Evolutionary conservation across 2,329 filamentous ascomycete species (phyloP), one percentile per base, ranked within the genome.

Genomic region (Fusarium sp.): DNA sequence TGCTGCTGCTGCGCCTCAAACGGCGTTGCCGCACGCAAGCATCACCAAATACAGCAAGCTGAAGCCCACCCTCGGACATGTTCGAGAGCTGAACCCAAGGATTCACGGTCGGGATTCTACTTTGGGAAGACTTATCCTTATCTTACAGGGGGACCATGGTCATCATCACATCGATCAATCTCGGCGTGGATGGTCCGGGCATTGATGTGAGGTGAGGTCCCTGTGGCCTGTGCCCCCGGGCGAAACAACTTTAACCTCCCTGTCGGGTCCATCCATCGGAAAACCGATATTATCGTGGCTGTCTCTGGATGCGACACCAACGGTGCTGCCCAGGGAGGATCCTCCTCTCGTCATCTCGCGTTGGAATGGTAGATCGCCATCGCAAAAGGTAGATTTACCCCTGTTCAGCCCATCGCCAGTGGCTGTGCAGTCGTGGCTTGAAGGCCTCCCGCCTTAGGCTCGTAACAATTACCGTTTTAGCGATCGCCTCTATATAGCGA

Each of bases 181-280:
- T 54, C 10, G 64, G 39, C 37, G 56, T 37, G 57, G 68, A 3
- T 24, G 31, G 43, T 48, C 24, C 50, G 37, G 39, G 45, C 35
- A 35, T 45, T 45, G 33, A 6, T 13, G 13, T 45, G 41, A 45
- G 39, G 4, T 22, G 39, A 31, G 29, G 29, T 31, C 9, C 10
- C 29, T 31, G 13, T 31, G 13, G 64, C 27, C 65, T 57, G 60
- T 63, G 52, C 37, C 39, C 22, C 39, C n/a, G 22, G 29, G 18
- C 64, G 37, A 63, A 54, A 54, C 69, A 67, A 71, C 57, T 63
- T 67, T 63, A 71, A 60, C 63, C 67, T 71, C 57, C 33, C 22
- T 24, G 66, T 65, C 54, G 54, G 66, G 54, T 60, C 68, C 16
- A 31, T n/a, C 64, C 22, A 50, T 27, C 6, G 35, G 35, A 8